These are phyloP conservation scores for Pseudopithomyces chartarum DNA, from an alignment of 2,329 filamentous ascomycete genomes.

Conservation along the genomic window DNA sequence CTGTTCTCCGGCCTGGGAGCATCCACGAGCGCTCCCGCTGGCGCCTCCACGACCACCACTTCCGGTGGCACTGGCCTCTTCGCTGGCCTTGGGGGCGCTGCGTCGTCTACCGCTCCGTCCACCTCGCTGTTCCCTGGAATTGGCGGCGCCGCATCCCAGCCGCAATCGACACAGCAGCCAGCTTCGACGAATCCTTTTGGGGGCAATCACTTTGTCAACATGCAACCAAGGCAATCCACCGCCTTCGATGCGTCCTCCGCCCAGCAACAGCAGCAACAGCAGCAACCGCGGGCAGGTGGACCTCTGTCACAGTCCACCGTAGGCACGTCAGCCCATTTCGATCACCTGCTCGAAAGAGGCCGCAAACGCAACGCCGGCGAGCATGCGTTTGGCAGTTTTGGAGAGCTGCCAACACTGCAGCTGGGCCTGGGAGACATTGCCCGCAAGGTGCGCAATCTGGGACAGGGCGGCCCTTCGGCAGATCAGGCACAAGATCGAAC, in stretches of 20 bases:
- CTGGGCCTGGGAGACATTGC: conserved; percentile 88
- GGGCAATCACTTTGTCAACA: conserved; percentile 18
- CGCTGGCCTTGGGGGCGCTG: conserved; percentile 41
- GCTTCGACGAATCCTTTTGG: conserved; percentile 15
- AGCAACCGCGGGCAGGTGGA: conserved; percentile 36
- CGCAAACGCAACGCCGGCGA: conserved; percentile 72
- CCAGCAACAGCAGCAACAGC: conserved; percentile 32
- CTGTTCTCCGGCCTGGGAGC: conserved; percentile 36
- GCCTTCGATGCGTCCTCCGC: conserved; percentile 30
- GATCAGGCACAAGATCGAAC: conserved; percentile 53
- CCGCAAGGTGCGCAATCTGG: conserved; percentile 75
- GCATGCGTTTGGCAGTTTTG: conserved; percentile 62
- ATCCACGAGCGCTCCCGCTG: conserved; percentile 26
- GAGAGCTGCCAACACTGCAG: conserved; percentile 86
- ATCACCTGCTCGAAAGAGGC: conserved; percentile 66
- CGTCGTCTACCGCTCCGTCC: conserved; percentile 36
- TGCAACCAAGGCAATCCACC: conserved; percentile 35
- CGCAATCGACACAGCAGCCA: conserved; percentile 34
- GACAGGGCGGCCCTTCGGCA: conserved; percentile 70
- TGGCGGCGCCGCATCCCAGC: conserved; percentile 26
- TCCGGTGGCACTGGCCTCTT: conserved; percentile 40
- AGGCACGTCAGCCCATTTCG: conserved; percentile 63
- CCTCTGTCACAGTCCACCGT: conserved; percentile 40
- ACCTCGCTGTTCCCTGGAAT: conserved; percentile 21
- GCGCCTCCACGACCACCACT: conserved; percentile 33